Base-by-base conservation (phyloP, 805 yeast genomes). In the Lipomyces yamadae region DNA sequence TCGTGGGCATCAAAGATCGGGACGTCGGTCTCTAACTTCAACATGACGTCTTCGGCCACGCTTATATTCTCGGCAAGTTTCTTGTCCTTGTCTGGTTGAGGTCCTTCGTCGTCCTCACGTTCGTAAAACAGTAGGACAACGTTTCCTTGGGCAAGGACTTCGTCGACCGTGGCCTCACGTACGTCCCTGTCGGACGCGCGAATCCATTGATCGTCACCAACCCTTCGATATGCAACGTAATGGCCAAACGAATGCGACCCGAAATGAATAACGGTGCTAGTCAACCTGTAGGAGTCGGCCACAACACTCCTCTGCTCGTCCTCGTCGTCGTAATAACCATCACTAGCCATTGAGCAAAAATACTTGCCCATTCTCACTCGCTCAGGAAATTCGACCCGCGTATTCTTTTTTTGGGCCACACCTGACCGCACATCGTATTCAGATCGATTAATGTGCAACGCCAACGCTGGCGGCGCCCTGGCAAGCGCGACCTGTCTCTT, bases 241-340 rank as follows among this genome's bases (percentile, higher is more conserved):
- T 94, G 99, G n/a, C 99, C 99, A 76, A 92, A 95, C 73, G 94
- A 92, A 73, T 95, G 98, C 0, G 97, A 90, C 59, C 99, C 99
- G 76, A 89, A 93, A 77, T 94, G 99, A 0, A 94, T 88, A 56
- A 94, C 90, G 0, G 91, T 95, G 0, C 97, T 91, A 74, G 90
- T 90, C 68, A 94, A 82, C 52, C 86, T 83, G 76, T 94, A 94
- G 83, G 65, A 78, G 10, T 62, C 60, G 13, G n/a, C 48, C 15
- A 6, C 15, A 11, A 4, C 65, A 7, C 56, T 53, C 4, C 48
- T 24, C 4, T 15, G 29, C 34, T n/a, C 24, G 45, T 18, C 8
- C 24, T 24, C 24, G 24, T 24, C 24, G 24, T 24, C 24, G 24
- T 24, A 1, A 1, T 24, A 24, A 24, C 24, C 24, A 18, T 60